Evolutionary conservation across 768 basidiomycete genomes (phyloP).

Genomic region (Rhizopogon vinicolor): DNA sequence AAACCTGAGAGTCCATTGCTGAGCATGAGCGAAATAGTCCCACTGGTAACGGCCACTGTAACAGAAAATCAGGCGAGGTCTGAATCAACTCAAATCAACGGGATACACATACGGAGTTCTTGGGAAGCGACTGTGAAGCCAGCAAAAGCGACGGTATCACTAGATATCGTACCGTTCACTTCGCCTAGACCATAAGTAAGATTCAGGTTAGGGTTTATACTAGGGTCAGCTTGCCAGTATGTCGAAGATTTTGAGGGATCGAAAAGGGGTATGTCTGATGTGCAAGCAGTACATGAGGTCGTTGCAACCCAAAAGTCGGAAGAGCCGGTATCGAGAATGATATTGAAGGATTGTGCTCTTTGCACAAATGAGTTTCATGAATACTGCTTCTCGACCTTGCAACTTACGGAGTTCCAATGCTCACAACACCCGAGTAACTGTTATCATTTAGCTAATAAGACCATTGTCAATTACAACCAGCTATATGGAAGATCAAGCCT

Average conservation of each 20-base stretch:
- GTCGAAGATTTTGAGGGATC: constrained; percentile 38
- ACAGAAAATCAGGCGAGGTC: not conserved
- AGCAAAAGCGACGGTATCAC: constrained; percentile 64
- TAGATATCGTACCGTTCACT: constrained; percentile 49
- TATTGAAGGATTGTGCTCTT: constrained; percentile 64
- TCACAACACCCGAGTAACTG: constrained; percentile 52
- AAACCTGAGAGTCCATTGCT: constrained; percentile 57
- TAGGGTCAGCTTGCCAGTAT: constrained; percentile 16
- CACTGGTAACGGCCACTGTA: constrained; percentile 50
- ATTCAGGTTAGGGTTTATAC: constrained; percentile 15
- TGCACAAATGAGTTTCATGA: constrained; percentile 3
- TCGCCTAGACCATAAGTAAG: constrained; percentile 70
- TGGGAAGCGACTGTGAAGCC: constrained; percentile 56
- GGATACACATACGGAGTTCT: constrained; percentile 40
- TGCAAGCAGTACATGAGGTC: constrained; percentile 41
- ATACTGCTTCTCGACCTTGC: not conserved
- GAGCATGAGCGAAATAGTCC: constrained; percentile 43
- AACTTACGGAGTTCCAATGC: constrained; percentile 62
- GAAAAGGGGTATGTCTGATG: constrained; percentile 37
- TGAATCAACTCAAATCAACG: not conserved
- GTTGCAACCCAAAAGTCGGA: constrained; percentile 89
- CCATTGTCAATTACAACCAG: not conserved
- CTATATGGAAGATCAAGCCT: not conserved
- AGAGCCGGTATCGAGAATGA: constrained; percentile 90
- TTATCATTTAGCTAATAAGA: constrained; percentile 42